Evolutionary conservation across 2,329 filamentous ascomycete species (phyloP).

Genomic region (Penicillium sp.): DNA sequence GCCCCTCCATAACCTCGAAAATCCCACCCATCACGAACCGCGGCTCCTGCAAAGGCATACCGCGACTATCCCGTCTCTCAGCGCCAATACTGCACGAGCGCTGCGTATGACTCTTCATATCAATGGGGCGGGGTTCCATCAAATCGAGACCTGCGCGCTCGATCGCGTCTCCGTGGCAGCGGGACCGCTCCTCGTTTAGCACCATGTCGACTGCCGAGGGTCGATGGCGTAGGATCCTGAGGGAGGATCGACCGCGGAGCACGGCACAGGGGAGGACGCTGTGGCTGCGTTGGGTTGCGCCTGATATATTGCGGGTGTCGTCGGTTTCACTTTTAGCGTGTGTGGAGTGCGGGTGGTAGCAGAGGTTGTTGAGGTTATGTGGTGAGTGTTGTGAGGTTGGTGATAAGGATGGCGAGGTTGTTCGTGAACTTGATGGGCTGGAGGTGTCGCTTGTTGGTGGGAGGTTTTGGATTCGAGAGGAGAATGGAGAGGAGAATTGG

Average conservation of each 20-base stretch:
- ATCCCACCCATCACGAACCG: constrained; percentile 46
- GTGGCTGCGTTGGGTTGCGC: constrained; percentile 1
- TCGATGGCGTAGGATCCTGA: constrained; percentile 37
- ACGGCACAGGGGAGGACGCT: constrained; percentile 28
- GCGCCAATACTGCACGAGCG: background rate
- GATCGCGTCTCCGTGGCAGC: constrained; percentile 36
- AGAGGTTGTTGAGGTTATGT: constrained; percentile 20
- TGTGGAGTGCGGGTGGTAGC: constrained; percentile 19
- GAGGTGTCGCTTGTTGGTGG: constrained; percentile 14
- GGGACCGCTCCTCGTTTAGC: constrained; percentile 41
- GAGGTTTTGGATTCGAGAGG: constrained; percentile 18
- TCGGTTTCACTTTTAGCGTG: background rate
- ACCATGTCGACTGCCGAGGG: constrained; percentile 44
- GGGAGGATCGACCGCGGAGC: constrained; percentile 28
- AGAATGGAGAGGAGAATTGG: constrained; percentile 22
- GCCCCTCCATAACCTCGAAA: constrained; percentile 46
- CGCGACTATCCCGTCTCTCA: constrained; percentile 3
- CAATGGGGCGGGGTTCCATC: constrained; percentile 45
- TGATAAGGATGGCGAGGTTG: constrained; percentile 24
- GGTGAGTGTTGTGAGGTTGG: constrained; percentile 5
- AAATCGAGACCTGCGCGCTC: constrained; percentile 41
- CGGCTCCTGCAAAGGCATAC: constrained; percentile 23
- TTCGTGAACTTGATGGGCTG: constrained; percentile 25
- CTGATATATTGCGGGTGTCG: background rate
- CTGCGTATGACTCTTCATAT: constrained; percentile 16